Evolutionary conservation across 768 basidiomycete species (phyloP).

Genomic region (Agaricus sinodeliciosus): DNA sequence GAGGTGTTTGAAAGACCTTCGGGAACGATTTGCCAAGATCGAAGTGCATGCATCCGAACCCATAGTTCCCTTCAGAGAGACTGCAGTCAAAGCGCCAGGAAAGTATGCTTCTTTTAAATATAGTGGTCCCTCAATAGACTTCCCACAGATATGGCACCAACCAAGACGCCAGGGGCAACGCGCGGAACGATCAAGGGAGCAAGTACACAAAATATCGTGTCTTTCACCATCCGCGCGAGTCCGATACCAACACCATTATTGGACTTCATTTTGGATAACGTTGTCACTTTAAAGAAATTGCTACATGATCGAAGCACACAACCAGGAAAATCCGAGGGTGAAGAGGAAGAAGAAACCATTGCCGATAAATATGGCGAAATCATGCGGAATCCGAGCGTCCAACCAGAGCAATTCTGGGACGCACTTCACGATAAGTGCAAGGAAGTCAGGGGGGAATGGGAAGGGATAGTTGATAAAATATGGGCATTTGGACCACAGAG

Average conservation of each 20-base stretch:
- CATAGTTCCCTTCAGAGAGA: conserved; percentile 97
- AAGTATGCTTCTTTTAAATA: conserved; percentile 5
- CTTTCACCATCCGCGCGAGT: conserved; percentile 75
- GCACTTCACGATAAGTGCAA: conserved; percentile 56
- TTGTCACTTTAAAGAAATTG: conserved; percentile 54
- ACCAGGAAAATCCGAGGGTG: conserved; percentile 24
- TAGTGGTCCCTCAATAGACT: neutral
- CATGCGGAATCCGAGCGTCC: conserved; percentile 55
- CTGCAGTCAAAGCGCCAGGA: conserved; percentile 79
- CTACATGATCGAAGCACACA: conserved; percentile 36
- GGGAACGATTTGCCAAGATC: conserved; percentile 89
- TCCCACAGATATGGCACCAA: conserved; percentile 77
- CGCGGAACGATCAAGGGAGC: conserved; percentile 75
- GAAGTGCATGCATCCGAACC: conserved; percentile 93
- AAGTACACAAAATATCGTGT: conserved; percentile 64
- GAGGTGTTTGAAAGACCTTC: conserved; percentile 95
- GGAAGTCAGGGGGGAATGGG: conserved; percentile 84
- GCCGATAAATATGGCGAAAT: conserved; percentile 47
- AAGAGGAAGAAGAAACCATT: conserved; percentile 31
- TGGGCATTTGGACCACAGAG: conserved; percentile 93
- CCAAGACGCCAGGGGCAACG: conserved; percentile 60
- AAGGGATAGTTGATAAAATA: conserved; percentile 55
- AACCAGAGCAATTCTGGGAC: conserved; percentile 76
- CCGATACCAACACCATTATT: conserved; percentile 72
- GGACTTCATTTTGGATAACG: conserved; percentile 73